These are phyloP conservation scores for Litsea cubeba DNA, from an alignment of 164 flowering plant genomes.

Conservation along the genomic window DNA sequence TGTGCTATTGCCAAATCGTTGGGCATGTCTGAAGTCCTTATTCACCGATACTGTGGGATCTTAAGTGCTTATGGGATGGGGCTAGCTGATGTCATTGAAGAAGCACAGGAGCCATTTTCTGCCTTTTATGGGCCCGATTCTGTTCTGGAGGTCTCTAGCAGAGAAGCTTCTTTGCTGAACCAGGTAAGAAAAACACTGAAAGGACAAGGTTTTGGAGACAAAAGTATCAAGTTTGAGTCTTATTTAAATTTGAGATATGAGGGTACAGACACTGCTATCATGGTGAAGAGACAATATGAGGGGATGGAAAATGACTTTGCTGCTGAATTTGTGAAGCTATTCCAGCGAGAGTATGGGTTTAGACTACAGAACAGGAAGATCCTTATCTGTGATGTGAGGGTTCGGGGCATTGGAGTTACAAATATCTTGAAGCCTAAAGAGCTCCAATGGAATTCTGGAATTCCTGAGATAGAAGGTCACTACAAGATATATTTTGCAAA, in stretches of 20 bases:
- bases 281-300: conserved; percentile 57
- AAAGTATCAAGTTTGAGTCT: conserved; percentile 54
- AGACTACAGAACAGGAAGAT: conserved; percentile 74
- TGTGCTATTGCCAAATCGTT: conserved; percentile 93
- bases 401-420: conserved; percentile 89
- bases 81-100: conserved; percentile 93
- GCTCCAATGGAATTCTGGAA: conserved; percentile 30
- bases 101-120: conserved; percentile 89
- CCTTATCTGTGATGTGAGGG: conserved; percentile 84
- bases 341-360: conserved; percentile 92
- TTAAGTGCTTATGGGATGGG: conserved; percentile 99
- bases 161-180: conserved; percentile 51
- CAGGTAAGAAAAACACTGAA: conserved; percentile 62
- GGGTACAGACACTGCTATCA: conserved; percentile 98
- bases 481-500: conserved; percentile 68
- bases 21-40: conserved; percentile 90
- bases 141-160: conserved; percentile 48
- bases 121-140: conserved; percentile 70
- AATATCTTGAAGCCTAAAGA: conserved; percentile 68
- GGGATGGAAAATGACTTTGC: conserved; percentile 53
- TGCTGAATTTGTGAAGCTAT: conserved; percentile 63
- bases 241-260: conserved; percentile 85
- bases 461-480: conserved; percentile 46
- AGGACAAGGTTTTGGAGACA: conserved; percentile 72
- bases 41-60: conserved; percentile 92